These are phyloP conservation scores for Chlorencoelia australis DNA, from an alignment of 2,329 filamentous ascomycete species.

Conservation along the genomic window DNA sequence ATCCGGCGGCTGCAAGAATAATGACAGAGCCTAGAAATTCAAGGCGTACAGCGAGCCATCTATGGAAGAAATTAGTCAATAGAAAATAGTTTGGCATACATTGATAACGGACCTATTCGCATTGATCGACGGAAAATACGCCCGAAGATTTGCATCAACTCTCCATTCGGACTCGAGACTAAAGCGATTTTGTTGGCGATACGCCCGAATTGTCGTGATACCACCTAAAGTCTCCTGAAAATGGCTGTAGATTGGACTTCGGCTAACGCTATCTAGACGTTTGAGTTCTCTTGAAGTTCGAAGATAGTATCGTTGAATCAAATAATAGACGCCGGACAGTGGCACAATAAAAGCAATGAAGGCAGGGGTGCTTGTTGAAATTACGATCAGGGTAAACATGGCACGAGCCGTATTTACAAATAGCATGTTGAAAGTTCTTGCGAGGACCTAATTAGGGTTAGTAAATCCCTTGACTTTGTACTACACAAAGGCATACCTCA, in stretches of 20 bases:
- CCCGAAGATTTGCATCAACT: slow-evolving; percentile 85
- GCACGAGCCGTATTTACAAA: slow-evolving; percentile 69
- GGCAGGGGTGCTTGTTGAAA: slow-evolving; percentile 68
- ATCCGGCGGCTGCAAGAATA: slow-evolving; percentile 75
- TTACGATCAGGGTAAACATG: slow-evolving; percentile 76
- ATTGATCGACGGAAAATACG: slow-evolving; percentile 93
- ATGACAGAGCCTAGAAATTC: slow-evolving; percentile 94
- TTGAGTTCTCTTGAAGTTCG: slow-evolving; percentile 94
- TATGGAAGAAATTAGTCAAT: slow-evolving; percentile 21
- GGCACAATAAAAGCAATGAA: slow-evolving; percentile 78
- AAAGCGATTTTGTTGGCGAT: slow-evolving; percentile 80
- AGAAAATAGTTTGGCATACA: neutral
- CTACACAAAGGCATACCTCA: slow-evolving; percentile 17
- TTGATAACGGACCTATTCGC: slow-evolving; percentile 36
- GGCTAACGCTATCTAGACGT: slow-evolving; percentile 85
- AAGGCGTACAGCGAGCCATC: slow-evolving; percentile 89
- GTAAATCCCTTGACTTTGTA: slow-evolving; percentile 28
- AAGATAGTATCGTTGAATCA: slow-evolving; percentile 94
- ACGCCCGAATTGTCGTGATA: slow-evolving; percentile 90
- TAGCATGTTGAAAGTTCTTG: slow-evolving; percentile 95
- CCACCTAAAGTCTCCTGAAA: slow-evolving; percentile 96
- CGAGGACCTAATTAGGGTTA: slow-evolving; percentile 84
- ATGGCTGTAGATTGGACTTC: slow-evolving; percentile 94
- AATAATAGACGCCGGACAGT: slow-evolving; percentile 70
- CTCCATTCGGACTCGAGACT: slow-evolving; percentile 94